Base-by-base conservation (phyloP, 2,329 filamentous ascomycete species). In the Ascochyta lentis region DNA sequence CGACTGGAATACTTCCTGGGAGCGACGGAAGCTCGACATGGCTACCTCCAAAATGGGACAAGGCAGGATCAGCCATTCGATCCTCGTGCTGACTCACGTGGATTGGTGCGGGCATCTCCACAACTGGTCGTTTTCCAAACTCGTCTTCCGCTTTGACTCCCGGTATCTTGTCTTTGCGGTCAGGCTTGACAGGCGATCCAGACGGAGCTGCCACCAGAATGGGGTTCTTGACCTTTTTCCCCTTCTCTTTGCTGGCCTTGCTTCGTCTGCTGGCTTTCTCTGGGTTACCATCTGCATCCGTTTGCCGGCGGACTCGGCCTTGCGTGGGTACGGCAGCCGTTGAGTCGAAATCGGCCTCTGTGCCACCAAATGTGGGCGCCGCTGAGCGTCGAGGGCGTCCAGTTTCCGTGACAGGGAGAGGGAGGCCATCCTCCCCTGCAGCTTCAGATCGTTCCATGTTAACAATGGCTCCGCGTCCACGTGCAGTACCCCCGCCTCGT, bases 281-380 rank as follows among this genome's bases (percentile, higher is more conserved):
- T 59, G 65, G 64, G 13, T 60, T 64, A 15, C 67, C 70, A 44
- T 76, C 72, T 22, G 64, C 64, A 55, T 75, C 71, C 12, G 64
- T 70, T 38, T 67, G 67, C 39, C 70, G 61, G 38, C 73, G 71
- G 19, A 60, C 42, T 75, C 83, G 40, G 46, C 68, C 68, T 40
- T 69, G 65, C 4, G 68, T 68, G 40, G 64, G 61, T 15, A 75
- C 66, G 19, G 70, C 60, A 5, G 68, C 65, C 8, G 59, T 68
- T 19, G 43, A 79, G 76, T 91, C 89, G 15, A 83, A 83, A 55
- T 91, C 89, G 9, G 78, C 76, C 51, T 88, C 83, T 26, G 80
- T 79, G 66, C 91, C 89, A 38, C 85, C 85, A 79, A 88, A 93
- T 0, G 87, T 90, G 3, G 90, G 90, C 10, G 90, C 90, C 24